Conservation (phyloP, 2,329 filamentous ascomycete genomes). For the Trichoderma semiorbis region DNA sequence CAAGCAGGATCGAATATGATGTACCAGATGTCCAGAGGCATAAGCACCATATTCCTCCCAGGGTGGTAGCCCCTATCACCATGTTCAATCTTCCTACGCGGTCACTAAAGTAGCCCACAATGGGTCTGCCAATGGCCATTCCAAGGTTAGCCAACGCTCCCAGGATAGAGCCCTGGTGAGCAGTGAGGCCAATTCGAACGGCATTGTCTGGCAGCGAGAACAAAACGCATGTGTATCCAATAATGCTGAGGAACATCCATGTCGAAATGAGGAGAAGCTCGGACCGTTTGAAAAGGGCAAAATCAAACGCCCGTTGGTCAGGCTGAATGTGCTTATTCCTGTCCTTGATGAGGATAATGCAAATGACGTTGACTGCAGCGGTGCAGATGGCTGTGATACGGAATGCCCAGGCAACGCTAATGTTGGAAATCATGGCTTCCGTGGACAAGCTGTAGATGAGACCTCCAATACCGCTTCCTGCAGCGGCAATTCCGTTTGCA, state of each 20-base stretch:
- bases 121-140: slow-evolving; percentile 55
- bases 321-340: slow-evolving; percentile 11
- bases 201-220: slow-evolving; percentile 64
- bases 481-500: slow-evolving; percentile 54
- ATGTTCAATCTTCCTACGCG: slow-evolving; percentile 60
- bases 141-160: slow-evolving; percentile 62
- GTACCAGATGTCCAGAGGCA: slow-evolving; percentile 7
- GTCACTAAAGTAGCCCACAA: slow-evolving; percentile 62
- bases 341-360: slow-evolving; percentile 57
- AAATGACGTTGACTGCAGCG: slow-evolving; percentile 53
- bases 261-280: slow-evolving; percentile 56
- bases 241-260: slow-evolving; percentile 59
- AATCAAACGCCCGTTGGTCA: slow-evolving; percentile 17
- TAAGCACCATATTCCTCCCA: slow-evolving; percentile 14
- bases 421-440: slow-evolving; percentile 48
- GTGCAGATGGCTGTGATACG: slow-evolving; percentile 46
- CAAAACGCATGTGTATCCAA: slow-evolving; percentile 62
- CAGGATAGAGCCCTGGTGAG: slow-evolving; percentile 59
- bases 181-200: slow-evolving; percentile 53
- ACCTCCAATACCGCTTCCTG: slow-evolving; percentile 45
- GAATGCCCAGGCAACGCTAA: slow-evolving; percentile 56
- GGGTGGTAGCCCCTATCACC: slow-evolving; percentile 47
- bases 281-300: slow-evolving; percentile 32
- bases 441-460: slow-evolving; percentile 25
- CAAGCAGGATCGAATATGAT: not conserved